Base-by-base conservation (phyloP, 2,329 filamentous ascomycete genomes). In the Colletotrichum falcatum region DNA sequence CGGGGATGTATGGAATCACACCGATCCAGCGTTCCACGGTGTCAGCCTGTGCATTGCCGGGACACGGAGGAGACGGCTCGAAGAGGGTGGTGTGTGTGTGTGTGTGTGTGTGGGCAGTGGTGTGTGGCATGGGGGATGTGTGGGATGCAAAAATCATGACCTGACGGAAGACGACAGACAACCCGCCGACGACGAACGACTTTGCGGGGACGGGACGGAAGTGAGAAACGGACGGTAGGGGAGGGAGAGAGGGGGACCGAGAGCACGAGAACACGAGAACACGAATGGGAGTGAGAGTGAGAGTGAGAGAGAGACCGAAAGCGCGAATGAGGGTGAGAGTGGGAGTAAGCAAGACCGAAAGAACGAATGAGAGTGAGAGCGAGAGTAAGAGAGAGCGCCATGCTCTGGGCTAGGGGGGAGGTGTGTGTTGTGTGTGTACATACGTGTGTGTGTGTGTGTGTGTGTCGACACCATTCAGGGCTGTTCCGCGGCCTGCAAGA, bases 41-140 rank as follows among this genome's bases (percentile, higher is more conserved):
- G 63, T 63, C 55, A 70, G 63, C 42, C 20, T 61, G 67, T 66
- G 67, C 63, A 70, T 66, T 70, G 63, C 67, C 63, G 67, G 67
- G 63, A 46, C 37, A 60, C 56, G 56, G 56, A 60, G 42, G 51
- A n/a, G 28, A 14, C 51, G 18, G 18, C 51, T 33, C 18, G 51
- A 54, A 33, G 30, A 35, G 51, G 51, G 26, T 51, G 48, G 48
- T 49, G 42, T 46, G 42, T 46, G 20, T 46, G 8, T n/a, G 20
- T n/a, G 42, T n/a, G 42, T n/a, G 42, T n/a, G 42, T 51, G 48
- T 51, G 48, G n/a, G n/a, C n/a, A 11, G 56, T 66, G 66, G 67
- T 61, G 56, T 61, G 66, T n/a, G n/a, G n/a, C n/a, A n/a, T n/a
- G n/a, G n/a, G n/a, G 56, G 37, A 20, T 42, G 5, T 42, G 5